phyloP scores from a whole-genome alignment of 768 basidiomycete species.

The Termitomyces sp. region DNA sequence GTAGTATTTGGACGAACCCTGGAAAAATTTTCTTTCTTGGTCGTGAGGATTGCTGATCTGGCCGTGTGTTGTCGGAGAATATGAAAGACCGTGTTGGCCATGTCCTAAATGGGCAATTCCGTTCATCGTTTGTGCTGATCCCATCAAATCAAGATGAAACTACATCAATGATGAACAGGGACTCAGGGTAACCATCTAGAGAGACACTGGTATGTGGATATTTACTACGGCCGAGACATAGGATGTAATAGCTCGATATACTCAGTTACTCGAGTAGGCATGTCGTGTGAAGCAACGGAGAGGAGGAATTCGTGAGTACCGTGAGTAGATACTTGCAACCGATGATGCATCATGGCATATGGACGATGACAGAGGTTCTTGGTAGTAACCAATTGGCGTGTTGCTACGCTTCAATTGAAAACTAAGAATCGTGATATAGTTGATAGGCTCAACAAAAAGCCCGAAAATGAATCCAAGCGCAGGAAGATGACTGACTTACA shows the following conservation, averaged over 20 bases:
- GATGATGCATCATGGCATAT: not conserved
- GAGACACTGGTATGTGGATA: not conserved
- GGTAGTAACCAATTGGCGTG: too few species aligned
- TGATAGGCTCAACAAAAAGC: not conserved
- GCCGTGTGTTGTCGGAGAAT: constrained; percentile 26
- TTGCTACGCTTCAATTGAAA: not conserved
- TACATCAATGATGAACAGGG: too few species aligned
- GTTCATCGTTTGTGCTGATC: not conserved
- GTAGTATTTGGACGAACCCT: not conserved
- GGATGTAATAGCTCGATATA: not conserved
- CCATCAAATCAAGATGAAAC: not conserved
- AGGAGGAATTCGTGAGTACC: constrained; percentile 3
- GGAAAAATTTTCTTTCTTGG: not conserved
- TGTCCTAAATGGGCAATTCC: constrained; percentile 21
- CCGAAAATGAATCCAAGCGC: not conserved
- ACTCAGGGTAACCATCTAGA: too few species aligned
- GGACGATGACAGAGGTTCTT: not conserved
- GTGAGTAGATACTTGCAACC: constrained; percentile 15
- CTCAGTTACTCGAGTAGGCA: not conserved
- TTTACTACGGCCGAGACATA: not conserved
- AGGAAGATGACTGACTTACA: too few species aligned
- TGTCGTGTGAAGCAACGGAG: not conserved
- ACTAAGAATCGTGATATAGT: not conserved
- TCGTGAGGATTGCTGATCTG: not conserved
- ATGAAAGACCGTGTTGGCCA: constrained; percentile 29